Percentiles rank a stretch among this genome's conserved stretches.
phyloP scores from a whole-genome alignment of 495 filamentous ascomycete species.

The Poronia punctata region DNA sequence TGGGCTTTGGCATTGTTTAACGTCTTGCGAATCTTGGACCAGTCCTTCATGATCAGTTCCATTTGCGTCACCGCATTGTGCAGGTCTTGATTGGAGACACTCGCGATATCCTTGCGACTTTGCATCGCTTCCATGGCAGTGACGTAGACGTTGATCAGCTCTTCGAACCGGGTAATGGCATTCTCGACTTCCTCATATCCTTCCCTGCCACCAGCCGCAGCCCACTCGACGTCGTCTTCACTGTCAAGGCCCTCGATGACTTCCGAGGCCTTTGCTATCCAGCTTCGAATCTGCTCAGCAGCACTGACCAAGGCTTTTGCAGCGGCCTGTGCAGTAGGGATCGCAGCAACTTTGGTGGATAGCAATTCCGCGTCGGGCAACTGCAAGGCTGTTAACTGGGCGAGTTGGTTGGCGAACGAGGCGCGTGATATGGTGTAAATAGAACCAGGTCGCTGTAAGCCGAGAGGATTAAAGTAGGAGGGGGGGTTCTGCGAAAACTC shows the following conservation, averaged over 20 bases:
- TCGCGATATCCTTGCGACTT: constrained; percentile 64
- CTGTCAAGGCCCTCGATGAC: constrained; percentile 79
- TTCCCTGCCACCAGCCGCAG: constrained; percentile 83
- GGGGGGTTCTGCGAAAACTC: constrained; percentile 36
- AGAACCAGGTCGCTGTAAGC: constrained; percentile 57
- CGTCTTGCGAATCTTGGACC: constrained; percentile 68
- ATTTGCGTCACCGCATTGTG: constrained; percentile 72
- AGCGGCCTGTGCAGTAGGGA: constrained; percentile 72
- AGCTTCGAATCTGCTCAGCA: constrained; percentile 82
- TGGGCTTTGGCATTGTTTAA: constrained; percentile 76
- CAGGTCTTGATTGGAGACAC: constrained; percentile 60
- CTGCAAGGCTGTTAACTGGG: constrained; percentile 70
- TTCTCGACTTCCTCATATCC: constrained; percentile 83
- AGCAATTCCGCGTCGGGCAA: constrained; percentile 77
- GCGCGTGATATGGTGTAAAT: constrained; percentile 83
- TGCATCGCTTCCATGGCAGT: constrained; percentile 85
- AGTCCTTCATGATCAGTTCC: constrained; percentile 77
- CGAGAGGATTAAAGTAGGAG: constrained; percentile 46
- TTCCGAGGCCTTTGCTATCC: constrained; percentile 85
- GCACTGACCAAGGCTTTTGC: constrained; percentile 69
- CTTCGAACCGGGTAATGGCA: constrained; percentile 78
- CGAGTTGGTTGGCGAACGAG: constrained; percentile 85
- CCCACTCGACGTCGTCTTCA: constrained; percentile 97
- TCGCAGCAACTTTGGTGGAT: constrained; percentile 70
- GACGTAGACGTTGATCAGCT: constrained; percentile 82